A percentile compares a stretch with the other conserved stretches of the same genome.
phyloP scores from a whole-genome alignment of 768 basidiomycete species.

The Cyathus striatus region DNA sequence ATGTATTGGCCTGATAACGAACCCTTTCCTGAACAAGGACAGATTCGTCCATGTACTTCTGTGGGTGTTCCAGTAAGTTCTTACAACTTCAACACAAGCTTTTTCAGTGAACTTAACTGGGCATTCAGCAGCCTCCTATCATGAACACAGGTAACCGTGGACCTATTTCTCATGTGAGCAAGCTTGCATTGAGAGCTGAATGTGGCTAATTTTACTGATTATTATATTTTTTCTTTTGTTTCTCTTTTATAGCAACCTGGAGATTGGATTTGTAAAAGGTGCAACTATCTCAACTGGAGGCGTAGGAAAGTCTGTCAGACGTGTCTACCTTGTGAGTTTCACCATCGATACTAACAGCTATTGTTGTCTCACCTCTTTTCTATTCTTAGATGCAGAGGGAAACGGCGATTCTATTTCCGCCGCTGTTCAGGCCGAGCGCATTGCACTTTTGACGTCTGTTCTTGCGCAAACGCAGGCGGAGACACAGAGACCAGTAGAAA shows the following conservation, averaged over 20 bases:
- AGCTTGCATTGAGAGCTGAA: conserved; percentile 13
- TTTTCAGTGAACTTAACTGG: neutral
- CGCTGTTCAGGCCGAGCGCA: conserved; percentile 81
- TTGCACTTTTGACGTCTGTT: conserved; percentile 72
- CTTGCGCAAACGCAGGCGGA: conserved; percentile 58
- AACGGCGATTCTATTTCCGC: conserved; percentile 85
- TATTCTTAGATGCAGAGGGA: conserved; percentile 67
- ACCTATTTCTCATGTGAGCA: conserved; percentile 76
- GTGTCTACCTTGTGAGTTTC: conserved; percentile 70
- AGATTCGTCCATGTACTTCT: conserved; percentile 60
- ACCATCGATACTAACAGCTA: conserved; percentile 4
- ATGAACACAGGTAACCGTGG: conserved; percentile 86
- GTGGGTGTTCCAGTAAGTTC: conserved; percentile 48
- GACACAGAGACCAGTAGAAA: too few relatives aligned
- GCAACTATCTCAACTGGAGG: conserved; percentile 86
- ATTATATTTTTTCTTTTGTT: conserved; percentile 6
- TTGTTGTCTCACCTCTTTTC: neutral
- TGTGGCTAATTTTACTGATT: conserved; percentile 8
- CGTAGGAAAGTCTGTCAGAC: conserved; percentile 87
- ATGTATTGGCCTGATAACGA: conserved; percentile 94
- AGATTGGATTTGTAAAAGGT: conserved; percentile 80
- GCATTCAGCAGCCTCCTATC: conserved; percentile 70
- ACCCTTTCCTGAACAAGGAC: conserved; percentile 72
- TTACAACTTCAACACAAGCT: too few relatives aligned
- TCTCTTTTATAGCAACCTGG: conserved; percentile 53